A percentile compares a stretch with the other conserved stretches of the same genome.
phyloP scores from a whole-genome alignment of 257 asterid species.

The Rubia yunnanensis region DNA sequence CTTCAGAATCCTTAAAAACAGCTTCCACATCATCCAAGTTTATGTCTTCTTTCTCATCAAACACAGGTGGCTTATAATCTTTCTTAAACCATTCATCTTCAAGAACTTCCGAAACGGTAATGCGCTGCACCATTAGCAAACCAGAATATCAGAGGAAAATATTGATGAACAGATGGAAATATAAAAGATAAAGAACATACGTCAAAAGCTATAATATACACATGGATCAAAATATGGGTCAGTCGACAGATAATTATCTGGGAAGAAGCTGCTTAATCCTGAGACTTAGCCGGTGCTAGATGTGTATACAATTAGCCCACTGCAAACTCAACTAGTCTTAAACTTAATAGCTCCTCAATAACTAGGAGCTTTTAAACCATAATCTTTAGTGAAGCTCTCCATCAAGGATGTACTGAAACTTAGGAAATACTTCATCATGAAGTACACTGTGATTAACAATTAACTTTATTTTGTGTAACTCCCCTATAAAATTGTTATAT shows the following conservation, averaged over 20 bases:
- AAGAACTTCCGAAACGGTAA: conserved; percentile 57
- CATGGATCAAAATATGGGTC: neutral
- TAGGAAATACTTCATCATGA: neutral
- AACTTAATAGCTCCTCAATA: neutral
- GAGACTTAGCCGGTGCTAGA: neutral
- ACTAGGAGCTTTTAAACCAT: neutral
- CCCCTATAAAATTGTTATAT: neutral
- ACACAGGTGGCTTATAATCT: conserved; percentile 67
- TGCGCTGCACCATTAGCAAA: conserved; percentile 42
- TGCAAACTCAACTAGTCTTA: neutral
- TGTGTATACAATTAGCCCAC: neutral
- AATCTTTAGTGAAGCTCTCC: neutral
- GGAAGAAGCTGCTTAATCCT: neutral
- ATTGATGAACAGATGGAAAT: neutral
- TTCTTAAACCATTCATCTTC: conserved; percentile 89
- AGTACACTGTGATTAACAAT: neutral
- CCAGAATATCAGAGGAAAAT: conserved; percentile 4
- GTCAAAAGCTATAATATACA: neutral
- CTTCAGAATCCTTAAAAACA: conserved; percentile 80
- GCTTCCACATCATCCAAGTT: conserved; percentile 95
- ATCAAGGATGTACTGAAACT: neutral
- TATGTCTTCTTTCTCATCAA: conserved; percentile 64
- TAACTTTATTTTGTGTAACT: neutral
- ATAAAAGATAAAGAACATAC: neutral
- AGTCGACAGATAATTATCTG: neutral